These are phyloP conservation scores for Fomitopsis palustris DNA, from an alignment of 1,284 basidiomycete genomes.

Conservation along the genomic window DNA sequence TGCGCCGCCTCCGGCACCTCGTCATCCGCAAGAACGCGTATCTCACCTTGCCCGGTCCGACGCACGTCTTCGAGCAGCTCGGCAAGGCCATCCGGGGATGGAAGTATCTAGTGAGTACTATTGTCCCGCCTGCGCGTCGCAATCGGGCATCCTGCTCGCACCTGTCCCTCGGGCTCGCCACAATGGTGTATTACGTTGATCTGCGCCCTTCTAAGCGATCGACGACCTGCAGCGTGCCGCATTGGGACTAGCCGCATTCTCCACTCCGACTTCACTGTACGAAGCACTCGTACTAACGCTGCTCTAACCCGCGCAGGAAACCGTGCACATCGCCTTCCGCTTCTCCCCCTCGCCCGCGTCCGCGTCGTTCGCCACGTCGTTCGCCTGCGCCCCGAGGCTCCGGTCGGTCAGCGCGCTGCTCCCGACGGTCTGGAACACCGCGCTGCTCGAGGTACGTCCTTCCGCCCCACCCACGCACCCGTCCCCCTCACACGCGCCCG, in stretches of 20 bases:
- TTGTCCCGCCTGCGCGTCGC: conserved; percentile 17
- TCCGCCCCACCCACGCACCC: neutral
- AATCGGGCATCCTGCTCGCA: conserved; percentile 16
- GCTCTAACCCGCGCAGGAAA: conserved; percentile 31
- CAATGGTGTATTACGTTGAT: neutral
- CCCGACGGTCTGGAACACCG: conserved; percentile 29
- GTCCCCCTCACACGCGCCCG: neutral
- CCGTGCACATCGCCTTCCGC: conserved; percentile 44
- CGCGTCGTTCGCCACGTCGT: conserved; percentile 20
- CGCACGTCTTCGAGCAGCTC: conserved; percentile 41
- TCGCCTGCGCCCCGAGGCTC: conserved; percentile 22
- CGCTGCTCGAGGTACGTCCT: conserved; percentile 24
- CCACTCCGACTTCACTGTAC: conserved; percentile 1
- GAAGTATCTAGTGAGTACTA: conserved; percentile 41
- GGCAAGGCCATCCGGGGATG: conserved; percentile 40
- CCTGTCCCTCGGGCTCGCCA: neutral
- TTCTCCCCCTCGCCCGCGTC: conserved; percentile 30
- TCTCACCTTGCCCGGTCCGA: conserved; percentile 44
- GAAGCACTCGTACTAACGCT: conserved; percentile 2
- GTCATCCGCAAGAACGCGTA: conserved; percentile 51
- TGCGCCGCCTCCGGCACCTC: conserved; percentile 37
- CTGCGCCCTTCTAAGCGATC: neutral
- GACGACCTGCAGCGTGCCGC: neutral
- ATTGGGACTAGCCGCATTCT: neutral
- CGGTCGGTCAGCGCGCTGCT: conserved; percentile 24